Percentiles rank a stretch among this genome's conserved stretches.
These are phyloP conservation scores for Canavalia ensiformis DNA, from an alignment of 306 rosid genomes.

Conservation along the genomic window DNA sequence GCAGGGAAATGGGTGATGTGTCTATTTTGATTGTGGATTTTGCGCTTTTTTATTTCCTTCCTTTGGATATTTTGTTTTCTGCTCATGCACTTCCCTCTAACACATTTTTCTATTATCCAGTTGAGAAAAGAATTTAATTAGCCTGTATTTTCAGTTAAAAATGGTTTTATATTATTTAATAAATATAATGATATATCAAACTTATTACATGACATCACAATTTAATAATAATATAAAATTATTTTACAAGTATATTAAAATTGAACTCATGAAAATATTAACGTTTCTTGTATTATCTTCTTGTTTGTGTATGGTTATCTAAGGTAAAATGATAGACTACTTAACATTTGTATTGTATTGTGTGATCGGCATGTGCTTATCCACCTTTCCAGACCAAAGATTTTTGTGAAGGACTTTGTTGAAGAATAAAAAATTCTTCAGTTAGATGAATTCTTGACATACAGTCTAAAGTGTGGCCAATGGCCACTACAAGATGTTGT, in stretches of 20 bases:
- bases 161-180: background rate
- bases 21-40: background rate
- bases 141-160: background rate
- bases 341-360: background rate
- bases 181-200: background rate
- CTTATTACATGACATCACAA: background rate
- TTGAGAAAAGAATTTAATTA: slow-evolving; percentile 1
- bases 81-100: background rate
- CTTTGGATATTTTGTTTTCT: background rate
- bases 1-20: no score
- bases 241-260: background rate
- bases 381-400: background rate
- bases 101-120: background rate
- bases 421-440: background rate
- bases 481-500: slow-evolving; percentile 12
- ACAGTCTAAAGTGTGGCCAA: background rate
- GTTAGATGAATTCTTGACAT: slow-evolving; percentile 36
- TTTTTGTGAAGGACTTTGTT: background rate
- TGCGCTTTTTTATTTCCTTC: background rate
- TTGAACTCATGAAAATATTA: background rate
- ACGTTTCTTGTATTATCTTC: background rate
- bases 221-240: background rate
- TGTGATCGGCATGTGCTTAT: slow-evolving; percentile 6
- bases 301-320: background rate
- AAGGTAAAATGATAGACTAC: background rate